phyloP scores from a whole-genome alignment of 768 basidiomycete species.

The Lyophyllum shimeji region DNA sequence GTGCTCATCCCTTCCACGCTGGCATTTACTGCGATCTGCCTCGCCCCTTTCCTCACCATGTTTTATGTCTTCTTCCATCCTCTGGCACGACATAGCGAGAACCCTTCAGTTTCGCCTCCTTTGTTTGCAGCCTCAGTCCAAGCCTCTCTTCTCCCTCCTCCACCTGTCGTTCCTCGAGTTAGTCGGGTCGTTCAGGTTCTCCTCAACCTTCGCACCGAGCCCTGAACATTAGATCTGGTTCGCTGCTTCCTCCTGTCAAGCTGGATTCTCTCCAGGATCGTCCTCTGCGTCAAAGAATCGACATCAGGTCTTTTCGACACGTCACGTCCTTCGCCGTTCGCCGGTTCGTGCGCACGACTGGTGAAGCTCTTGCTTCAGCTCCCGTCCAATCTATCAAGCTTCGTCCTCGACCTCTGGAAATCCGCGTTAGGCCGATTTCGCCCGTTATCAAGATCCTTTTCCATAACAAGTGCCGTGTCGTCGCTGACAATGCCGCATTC shows the following conservation, averaged over 20 bases:
- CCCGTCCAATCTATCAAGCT: too few species aligned
- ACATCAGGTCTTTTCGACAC: too few species aligned
- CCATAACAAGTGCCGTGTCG: too few species aligned
- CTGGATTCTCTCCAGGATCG: background rate
- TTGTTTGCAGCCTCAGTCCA: background rate
- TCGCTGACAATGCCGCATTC: too few species aligned
- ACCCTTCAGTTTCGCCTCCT: background rate
- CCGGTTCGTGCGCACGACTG: too few species aligned
- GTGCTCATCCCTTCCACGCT: background rate
- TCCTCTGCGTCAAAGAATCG: too few species aligned
- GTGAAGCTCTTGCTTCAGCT: too few species aligned
- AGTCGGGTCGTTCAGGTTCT: background rate
- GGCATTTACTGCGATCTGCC: background rate
- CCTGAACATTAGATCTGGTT: background rate
- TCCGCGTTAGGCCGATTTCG: too few species aligned
- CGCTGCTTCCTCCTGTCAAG: background rate
- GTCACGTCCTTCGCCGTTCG: too few species aligned
- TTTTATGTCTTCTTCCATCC: background rate
- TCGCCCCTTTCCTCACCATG: background rate
- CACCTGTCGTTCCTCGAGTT: background rate
- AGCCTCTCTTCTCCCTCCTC: background rate
- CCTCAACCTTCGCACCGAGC: background rate
- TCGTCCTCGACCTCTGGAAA: too few species aligned
- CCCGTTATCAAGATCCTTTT: too few species aligned
- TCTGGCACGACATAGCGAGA: background rate